Evolutionary conservation across 2,329 filamentous ascomycete species (phyloP).

Genomic region (Trichoderma harzianum): DNA sequence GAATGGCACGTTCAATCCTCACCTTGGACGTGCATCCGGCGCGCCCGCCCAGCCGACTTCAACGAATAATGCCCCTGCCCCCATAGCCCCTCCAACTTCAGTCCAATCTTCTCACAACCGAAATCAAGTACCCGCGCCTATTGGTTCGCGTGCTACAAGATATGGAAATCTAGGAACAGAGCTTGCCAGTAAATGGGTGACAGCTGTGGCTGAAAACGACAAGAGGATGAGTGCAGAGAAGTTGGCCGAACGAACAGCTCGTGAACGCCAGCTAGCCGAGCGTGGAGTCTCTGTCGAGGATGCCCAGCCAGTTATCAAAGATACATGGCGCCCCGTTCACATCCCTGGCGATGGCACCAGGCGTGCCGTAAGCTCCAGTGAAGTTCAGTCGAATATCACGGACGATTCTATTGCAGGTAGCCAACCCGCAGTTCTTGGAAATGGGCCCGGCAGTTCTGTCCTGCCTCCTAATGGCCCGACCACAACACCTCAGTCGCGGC

Average conservation of each 20-base stretch:
- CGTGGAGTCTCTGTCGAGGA: constrained; percentile 45
- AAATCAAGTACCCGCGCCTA: constrained; percentile 31
- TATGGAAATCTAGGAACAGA: constrained; percentile 29
- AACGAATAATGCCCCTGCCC: constrained; percentile 42
- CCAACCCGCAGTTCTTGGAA: constrained; percentile 30
- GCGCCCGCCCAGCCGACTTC: constrained; percentile 33
- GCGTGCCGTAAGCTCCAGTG: constrained; percentile 25
- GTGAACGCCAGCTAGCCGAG: constrained; percentile 43
- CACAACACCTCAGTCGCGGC: constrained; percentile 45
- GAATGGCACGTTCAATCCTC: constrained; percentile 71
- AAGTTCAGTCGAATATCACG: constrained; percentile 27
- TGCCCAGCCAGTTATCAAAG: constrained; percentile 47
- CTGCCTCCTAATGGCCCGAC: constrained; percentile 29
- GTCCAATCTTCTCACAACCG: constrained; percentile 27
- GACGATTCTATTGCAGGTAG: constrained; percentile 26
- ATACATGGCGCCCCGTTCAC: constrained; percentile 51
- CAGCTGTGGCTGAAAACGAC: constrained; percentile 45
- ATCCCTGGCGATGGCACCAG: constrained; percentile 37
- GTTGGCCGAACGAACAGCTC: constrained; percentile 39
- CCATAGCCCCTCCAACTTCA: constrained; percentile 39
- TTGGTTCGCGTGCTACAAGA: constrained; percentile 32
- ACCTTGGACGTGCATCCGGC: constrained; percentile 50
- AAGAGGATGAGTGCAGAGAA: constrained; percentile 41
- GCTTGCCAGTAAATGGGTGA: constrained; percentile 42
- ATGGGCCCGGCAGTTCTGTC: constrained; percentile 25